A percentile compares a stretch with the other conserved stretches of the same genome.
phyloP scores from a whole-genome alignment of 371 early-diverging fungal genomes.

The Blakeslea trispora region DNA sequence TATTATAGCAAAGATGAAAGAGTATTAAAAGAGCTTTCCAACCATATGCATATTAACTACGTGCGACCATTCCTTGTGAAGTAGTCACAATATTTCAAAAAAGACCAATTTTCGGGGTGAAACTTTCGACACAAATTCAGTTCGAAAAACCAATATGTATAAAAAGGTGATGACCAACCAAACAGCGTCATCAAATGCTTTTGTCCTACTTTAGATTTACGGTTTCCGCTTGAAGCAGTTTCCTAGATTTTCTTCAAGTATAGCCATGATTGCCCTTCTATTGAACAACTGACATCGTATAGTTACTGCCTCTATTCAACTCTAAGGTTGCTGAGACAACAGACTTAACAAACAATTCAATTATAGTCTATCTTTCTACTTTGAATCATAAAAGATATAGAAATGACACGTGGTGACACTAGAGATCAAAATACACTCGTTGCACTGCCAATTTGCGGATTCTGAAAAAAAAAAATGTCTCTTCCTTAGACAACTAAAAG shows the following conservation, averaged over 20 bases:
- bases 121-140: no score
- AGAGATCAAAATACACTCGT: conserved; percentile 3
- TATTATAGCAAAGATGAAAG: no score
- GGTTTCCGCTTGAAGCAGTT: conserved; percentile 4
- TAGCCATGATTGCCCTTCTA: background rate
- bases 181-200: conserved; percentile 20
- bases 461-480: no score
- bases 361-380: conserved; percentile 7
- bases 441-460: no score
- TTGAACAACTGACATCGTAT: background rate
- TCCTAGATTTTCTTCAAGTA: background rate
- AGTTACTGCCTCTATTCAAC: background rate
- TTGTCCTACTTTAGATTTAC: conserved; percentile 14
- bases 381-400: background rate
- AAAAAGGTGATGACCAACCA: conserved; percentile 18
- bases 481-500: no score
- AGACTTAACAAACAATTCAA: background rate
- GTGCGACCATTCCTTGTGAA: no score
- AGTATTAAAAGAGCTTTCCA: no score
- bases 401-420: conserved; percentile 25
- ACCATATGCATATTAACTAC: no score
- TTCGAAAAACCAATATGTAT: conserved; percentile 8
- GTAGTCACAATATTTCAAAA: no score
- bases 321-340: no score
- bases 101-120: no score